A percentile compares a stretch with the other conserved stretches of the same genome.
These are phyloP conservation scores for Fusarium nematophilum DNA, from an alignment of 2,329 filamentous ascomycete species.

Conservation along the genomic window DNA sequence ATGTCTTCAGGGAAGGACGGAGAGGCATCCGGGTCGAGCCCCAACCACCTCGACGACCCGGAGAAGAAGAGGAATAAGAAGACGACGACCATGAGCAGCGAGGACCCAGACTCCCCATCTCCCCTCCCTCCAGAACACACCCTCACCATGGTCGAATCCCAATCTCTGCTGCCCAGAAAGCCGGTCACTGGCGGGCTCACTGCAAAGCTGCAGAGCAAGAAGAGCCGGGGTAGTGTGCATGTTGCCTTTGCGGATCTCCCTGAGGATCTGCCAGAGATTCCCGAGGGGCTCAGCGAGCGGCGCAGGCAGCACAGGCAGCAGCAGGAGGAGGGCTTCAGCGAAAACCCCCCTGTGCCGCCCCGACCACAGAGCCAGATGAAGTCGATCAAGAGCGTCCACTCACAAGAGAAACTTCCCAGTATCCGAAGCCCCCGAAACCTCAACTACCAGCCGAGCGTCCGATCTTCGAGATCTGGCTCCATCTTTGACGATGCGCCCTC, in stretches of 20 bases:
- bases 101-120: conserved; percentile 12
- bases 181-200: conserved; percentile 44
- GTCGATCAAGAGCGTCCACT: conserved; percentile 49
- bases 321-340: conserved; percentile 38
- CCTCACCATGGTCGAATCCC: conserved; percentile 19
- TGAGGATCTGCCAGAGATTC: conserved; percentile 61
- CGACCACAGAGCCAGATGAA: conserved; percentile 28
- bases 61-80: conserved; percentile 1
- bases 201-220: conserved; percentile 63
- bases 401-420: conserved; percentile 57
- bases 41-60: conserved; percentile 16
- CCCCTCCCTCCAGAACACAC: conserved; percentile 23
- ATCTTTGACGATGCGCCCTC: conserved; percentile 67
- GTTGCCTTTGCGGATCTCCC: conserved; percentile 49
- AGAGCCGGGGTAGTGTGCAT: conserved; percentile 46
- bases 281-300: conserved; percentile 59
- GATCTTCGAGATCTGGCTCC: conserved; percentile 61
- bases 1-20: conserved; percentile 24
- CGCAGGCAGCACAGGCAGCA: conserved; percentile 48
- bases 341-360: conserved; percentile 31
- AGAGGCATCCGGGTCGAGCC: conserved; percentile 3
- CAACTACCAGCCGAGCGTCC: conserved; percentile 64
- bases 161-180: conserved; percentile 28
- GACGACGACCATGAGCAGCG: too few species aligned
- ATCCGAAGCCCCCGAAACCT: conserved; percentile 52